Evolutionary conservation across 768 basidiomycete genomes (phyloP).

Genomic region (Boletus vermiculosoides): DNA sequence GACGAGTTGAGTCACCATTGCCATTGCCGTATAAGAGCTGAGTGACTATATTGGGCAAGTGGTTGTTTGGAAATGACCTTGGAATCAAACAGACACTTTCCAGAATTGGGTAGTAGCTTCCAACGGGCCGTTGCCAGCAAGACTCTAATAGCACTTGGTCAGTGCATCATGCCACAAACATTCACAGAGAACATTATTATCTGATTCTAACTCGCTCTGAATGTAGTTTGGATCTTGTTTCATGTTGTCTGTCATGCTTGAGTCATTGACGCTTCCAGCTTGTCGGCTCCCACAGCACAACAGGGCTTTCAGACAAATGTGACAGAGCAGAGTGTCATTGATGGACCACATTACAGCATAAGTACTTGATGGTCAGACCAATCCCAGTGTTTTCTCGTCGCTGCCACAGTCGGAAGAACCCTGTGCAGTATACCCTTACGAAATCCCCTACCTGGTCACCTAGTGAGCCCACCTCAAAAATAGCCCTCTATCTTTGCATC

Average conservation of each 20-base stretch:
- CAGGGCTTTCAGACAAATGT: slow-evolving; percentile 8
- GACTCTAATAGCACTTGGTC: background rate
- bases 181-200: background rate
- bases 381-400: slow-evolving; percentile 10
- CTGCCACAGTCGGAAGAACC: slow-evolving; percentile 21
- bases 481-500: slow-evolving; percentile 3
- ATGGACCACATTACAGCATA: slow-evolving; percentile 17
- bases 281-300: slow-evolving; percentile 9
- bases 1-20: no score
- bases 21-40: no score
- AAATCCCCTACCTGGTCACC: no score
- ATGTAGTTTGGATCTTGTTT: background rate
- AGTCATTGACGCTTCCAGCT: slow-evolving; percentile 9
- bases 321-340: slow-evolving; percentile 20
- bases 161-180: background rate
- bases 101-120: slow-evolving; percentile 16
- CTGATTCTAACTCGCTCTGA: background rate
- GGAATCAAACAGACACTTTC: slow-evolving; percentile 28
- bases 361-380: slow-evolving; percentile 14
- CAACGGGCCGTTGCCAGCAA: background rate
- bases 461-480: slow-evolving; percentile 12
- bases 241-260: slow-evolving; percentile 13
- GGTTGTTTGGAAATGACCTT: slow-evolving; percentile 27
- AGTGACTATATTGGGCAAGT: slow-evolving; percentile 1
- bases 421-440: background rate